Evolutionary conservation across 2,329 filamentous ascomycete genomes (phyloP).

Genomic region (Ophiostoma sp.): DNA sequence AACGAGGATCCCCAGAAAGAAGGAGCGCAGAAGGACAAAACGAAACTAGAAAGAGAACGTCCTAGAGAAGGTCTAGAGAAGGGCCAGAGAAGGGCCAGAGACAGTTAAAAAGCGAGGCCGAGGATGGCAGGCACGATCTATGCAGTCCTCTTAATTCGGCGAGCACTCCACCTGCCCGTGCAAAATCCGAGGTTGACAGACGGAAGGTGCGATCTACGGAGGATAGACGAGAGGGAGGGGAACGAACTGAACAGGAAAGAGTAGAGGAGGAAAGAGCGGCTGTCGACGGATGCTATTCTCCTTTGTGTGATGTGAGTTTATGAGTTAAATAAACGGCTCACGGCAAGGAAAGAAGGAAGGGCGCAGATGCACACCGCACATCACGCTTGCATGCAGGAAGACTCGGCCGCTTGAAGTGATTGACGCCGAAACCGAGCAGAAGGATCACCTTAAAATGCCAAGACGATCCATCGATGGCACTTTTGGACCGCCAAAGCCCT

Average conservation of each 20-base stretch:
- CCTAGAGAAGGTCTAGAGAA: not conserved
- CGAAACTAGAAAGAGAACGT: not conserved
- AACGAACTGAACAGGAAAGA: too few relatives aligned
- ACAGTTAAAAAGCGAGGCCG: not conserved
- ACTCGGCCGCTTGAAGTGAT: not conserved
- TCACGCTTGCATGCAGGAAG: not conserved
- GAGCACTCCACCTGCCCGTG: not conserved
- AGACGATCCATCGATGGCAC: not conserved
- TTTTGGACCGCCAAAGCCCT: not conserved
- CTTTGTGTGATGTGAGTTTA: not conserved
- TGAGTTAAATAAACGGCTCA: not conserved
- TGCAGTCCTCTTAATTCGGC: not conserved
- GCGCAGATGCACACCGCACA: not conserved
- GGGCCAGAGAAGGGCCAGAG: too few relatives aligned
- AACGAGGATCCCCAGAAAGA: not conserved
- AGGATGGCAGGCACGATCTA: not conserved
- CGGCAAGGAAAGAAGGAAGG: not conserved
- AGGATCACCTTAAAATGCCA: not conserved
- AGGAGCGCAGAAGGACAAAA: not conserved
- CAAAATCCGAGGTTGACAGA: not conserved
- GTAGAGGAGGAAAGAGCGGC: not conserved
- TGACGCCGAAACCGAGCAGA: slow-evolving; percentile 10
- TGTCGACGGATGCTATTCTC: not conserved
- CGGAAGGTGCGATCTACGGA: slow-evolving; percentile 14
- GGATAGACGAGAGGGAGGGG: not conserved